Evolutionary conservation across 225 moss, liverwort and hornwort species (phyloP).

Genomic region (Antitrichia curtipendula): DNA sequence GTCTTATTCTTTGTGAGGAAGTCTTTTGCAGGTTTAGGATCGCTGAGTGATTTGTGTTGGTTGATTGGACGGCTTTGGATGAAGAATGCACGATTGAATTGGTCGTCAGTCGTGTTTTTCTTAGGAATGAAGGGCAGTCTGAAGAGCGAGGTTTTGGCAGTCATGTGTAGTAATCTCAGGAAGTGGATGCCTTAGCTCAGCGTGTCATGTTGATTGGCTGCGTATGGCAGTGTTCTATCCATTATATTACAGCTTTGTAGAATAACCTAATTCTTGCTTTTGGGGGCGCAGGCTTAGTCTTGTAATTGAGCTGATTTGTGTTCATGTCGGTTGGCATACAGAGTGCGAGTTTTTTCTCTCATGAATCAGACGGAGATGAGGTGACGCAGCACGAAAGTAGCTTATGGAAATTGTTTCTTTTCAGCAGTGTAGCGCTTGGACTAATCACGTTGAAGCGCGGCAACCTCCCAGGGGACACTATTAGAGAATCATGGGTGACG

Average conservation of each 20-base stretch:
- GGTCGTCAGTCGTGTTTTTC: neutral
- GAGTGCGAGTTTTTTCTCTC: neutral
- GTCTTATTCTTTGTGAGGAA: neutral
- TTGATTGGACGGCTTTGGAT: neutral
- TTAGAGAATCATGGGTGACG: conserved; percentile 64
- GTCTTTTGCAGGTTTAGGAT: neutral
- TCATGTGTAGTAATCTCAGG: neutral
- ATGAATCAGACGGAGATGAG: neutral
- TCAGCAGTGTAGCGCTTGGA: neutral
- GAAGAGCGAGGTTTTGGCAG: neutral
- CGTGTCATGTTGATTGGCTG: neutral
- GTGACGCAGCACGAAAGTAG: neutral
- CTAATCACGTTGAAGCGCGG: neutral
- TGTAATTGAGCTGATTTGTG: conserved; percentile 1
- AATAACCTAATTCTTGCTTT: conserved; percentile 1
- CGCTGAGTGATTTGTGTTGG: neutral
- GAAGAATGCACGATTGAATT: neutral
- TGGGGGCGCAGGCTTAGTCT: neutral
- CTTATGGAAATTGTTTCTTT: conserved; percentile 5
- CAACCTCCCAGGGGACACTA: neutral
- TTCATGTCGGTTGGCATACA: neutral
- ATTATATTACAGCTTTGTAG: neutral
- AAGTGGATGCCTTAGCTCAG: neutral
- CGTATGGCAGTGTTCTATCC: neutral
- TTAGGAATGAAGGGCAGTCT: neutral